Conservation (phyloP, 2,329 filamentous ascomycete species). For the Fusarium poae region DNA sequence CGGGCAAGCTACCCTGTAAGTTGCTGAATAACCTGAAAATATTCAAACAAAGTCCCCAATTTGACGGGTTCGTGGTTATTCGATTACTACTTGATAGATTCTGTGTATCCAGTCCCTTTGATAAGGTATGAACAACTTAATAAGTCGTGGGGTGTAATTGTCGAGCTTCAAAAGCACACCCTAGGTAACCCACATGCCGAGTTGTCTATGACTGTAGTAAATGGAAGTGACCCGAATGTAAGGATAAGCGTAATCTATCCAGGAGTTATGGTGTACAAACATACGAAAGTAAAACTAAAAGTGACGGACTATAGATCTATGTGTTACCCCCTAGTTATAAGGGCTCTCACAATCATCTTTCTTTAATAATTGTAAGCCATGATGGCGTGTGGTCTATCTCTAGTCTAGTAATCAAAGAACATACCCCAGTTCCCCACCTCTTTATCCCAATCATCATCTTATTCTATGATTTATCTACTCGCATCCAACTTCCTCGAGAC, state of each 20-base stretch:
- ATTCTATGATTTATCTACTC: slow-evolving; percentile 26
- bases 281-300: not conserved
- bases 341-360: not conserved
- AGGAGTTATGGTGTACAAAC: not conserved
- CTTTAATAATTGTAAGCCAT: not conserved
- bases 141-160: not conserved
- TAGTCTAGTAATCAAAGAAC: not conserved
- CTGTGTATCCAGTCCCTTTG: not conserved
- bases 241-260: no score
- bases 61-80: not conserved
- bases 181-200: no score
- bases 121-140: not conserved
- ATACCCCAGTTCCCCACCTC: not conserved
- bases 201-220: no score
- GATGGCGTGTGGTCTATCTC: not conserved
- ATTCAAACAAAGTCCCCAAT: not conserved
- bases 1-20: slow-evolving; percentile 29
- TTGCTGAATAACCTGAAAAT: no score
- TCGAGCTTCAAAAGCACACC: not conserved
- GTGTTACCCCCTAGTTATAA: not conserved
- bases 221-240: no score
- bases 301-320: fast-evolving
- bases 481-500: slow-evolving; percentile 63
- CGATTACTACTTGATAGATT: not conserved
- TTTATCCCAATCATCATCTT: not conserved